A percentile compares a stretch with the other conserved stretches of the same genome.
phyloP scores from a whole-genome alignment of 169 alveolate species.

The Besnoitia besnoiti region DNA sequence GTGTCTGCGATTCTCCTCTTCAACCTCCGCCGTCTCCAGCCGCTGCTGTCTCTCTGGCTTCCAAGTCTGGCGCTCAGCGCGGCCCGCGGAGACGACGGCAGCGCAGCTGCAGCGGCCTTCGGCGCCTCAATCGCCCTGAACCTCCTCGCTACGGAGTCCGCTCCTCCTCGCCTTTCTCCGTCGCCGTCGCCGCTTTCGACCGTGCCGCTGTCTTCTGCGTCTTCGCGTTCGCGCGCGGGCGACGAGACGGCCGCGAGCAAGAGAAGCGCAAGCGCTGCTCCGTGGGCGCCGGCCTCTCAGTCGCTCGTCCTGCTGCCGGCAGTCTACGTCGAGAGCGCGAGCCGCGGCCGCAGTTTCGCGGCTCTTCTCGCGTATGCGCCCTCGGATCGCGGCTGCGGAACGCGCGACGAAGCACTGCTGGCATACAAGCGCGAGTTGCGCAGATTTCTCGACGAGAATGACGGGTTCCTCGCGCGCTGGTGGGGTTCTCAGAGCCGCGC shows the following conservation, averaged over 20 bases:
- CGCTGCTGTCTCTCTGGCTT: conserved; percentile 42
- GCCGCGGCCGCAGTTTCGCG: not conserved
- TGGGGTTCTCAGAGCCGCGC: not conserved
- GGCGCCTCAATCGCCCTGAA: not conserved
- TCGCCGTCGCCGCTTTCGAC: not conserved
- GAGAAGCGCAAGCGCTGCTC: not conserved
- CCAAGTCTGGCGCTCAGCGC: not conserved
- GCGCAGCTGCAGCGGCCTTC: conserved; percentile 33
- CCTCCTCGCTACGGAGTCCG: not conserved
- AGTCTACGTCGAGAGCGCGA: not conserved
- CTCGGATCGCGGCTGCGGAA: not conserved
- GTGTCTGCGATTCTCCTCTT: conserved; percentile 49
- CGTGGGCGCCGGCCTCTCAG: not conserved
- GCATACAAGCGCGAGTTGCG: not conserved
- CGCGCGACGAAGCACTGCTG: not conserved
- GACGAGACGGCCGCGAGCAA: not conserved
- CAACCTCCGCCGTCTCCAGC: conserved; percentile 48
- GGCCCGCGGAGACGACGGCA: conserved; percentile 40
- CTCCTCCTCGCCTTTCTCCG: not conserved
- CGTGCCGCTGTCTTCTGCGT: not conserved
- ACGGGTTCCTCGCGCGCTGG: not conserved
- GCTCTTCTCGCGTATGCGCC: not conserved
- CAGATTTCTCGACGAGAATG: not conserved
- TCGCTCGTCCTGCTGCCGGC: not conserved
- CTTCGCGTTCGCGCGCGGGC: not conserved